Conservation (phyloP, 805 yeast species). For the Saturnispora mendoncae region DNA sequence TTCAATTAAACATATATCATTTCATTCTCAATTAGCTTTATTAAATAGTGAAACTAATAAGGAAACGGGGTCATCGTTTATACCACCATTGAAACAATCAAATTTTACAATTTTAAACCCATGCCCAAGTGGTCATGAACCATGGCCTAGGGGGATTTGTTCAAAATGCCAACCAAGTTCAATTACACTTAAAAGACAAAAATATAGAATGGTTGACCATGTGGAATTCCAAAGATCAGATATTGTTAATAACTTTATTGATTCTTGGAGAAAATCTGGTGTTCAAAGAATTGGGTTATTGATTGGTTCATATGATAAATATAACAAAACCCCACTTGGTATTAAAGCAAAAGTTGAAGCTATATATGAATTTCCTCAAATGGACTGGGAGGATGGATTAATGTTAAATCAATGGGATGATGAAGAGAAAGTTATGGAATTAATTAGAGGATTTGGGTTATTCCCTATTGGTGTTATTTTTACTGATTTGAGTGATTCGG, state of each 20-base stretch:
- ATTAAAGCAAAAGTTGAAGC: conserved; percentile 91
- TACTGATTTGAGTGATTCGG: conserved; percentile 85
- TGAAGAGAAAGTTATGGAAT: conserved; percentile 40
- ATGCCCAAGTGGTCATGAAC: conserved; percentile 77
- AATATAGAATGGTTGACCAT: conserved; percentile 94
- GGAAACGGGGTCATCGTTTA: conserved; percentile 54
- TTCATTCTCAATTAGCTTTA: conserved; percentile 73
- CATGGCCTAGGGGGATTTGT: conserved; percentile 94
- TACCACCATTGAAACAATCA: conserved; percentile 71
- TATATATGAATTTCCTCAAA: conserved; percentile 88
- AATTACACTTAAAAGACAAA: conserved; percentile 82
- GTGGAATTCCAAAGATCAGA: conserved; percentile 76
- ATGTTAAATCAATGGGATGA: conserved; percentile 49
- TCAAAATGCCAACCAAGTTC: conserved; percentile 96
- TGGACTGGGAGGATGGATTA: conserved; percentile 78
- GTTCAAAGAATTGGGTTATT: conserved; percentile 78
- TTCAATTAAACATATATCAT: conserved; percentile 79
- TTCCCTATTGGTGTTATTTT: conserved; percentile 73
- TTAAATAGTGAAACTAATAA: conserved; percentile 60
- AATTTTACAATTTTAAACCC: conserved; percentile 51
- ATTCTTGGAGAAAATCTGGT: conserved; percentile 86
- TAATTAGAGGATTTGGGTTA: conserved; percentile 55
- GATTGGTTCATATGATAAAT: conserved; percentile 72
- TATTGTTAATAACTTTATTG: conserved; percentile 75
- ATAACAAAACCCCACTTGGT: conserved; percentile 84